These are phyloP conservation scores for Diospyros lotus DNA, from an alignment of 148 eudicot genomes.

Conservation along the genomic window DNA sequence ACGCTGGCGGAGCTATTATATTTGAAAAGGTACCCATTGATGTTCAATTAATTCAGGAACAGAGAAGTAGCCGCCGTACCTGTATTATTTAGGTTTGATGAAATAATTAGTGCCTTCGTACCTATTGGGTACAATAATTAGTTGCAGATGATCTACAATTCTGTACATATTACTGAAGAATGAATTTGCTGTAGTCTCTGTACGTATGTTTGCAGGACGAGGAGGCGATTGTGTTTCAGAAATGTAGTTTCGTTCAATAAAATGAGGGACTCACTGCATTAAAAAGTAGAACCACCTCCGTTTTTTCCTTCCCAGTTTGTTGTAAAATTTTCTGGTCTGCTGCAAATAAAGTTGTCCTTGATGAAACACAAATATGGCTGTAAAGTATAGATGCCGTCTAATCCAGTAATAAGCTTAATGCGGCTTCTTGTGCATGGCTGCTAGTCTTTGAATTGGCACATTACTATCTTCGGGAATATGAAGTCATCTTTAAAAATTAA, in stretches of 20 bases:
- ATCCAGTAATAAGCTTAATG: background rate
- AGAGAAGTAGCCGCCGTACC: too few relatives aligned
- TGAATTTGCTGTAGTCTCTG: background rate
- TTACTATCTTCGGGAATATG: too few relatives aligned
- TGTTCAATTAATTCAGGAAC: too few relatives aligned
- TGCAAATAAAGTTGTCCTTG: background rate
- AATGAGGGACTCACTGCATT: background rate
- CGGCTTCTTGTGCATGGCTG: background rate
- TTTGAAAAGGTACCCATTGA: too few relatives aligned
- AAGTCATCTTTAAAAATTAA: too few relatives aligned
- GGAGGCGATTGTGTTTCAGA: background rate
- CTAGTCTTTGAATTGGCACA: background rate
- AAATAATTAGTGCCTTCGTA: too few relatives aligned
- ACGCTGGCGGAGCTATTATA: too few relatives aligned
- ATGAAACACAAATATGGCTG: background rate
- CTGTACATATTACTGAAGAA: background rate
- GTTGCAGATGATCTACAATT: background rate
- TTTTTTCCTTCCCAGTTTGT: background rate
- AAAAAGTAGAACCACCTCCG: background rate
- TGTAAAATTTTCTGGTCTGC: background rate
- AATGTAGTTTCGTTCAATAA: background rate
- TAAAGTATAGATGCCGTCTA: background rate
- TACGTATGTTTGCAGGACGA: too few relatives aligned
- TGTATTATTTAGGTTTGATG: too few relatives aligned
- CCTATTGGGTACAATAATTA: too few relatives aligned